Evolutionary conservation across 164 flowering plant genomes (phyloP), one percentile per base, ranked within the genome.

Genomic region (Berberis vulgaris): DNA sequence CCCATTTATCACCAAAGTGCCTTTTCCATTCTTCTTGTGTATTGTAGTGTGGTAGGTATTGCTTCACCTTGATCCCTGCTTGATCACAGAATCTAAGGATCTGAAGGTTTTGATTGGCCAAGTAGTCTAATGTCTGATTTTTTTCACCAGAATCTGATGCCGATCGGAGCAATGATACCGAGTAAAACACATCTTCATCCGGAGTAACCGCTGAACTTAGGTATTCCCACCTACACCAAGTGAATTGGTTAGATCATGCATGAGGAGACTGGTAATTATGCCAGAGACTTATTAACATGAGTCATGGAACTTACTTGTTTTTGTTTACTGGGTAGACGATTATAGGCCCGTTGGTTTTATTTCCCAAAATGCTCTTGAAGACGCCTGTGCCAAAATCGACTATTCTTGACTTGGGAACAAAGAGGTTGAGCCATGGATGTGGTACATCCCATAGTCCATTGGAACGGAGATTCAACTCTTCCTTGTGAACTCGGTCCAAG

Each of bases 341-440:
- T 12, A 91, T 87, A 52, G 97, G 97, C 26, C 97, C 97, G 60
- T 91, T 89, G 0, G 95, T 86, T 64, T 87, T 94, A 45, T 86
- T 84, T 5, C 87, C 90, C 79, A 94, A 71, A 69, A 94, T 89
- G 65, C 93, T 90, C 88, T 86, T 86, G 80, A 94, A 91, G 10
- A 94, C 96, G 0, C 94, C 96, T 55, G 71, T 66, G 58, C 87
- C 89, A 71, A 94, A 94, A 58, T 86, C 96, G 1, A 66, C 77
- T 43, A 94, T 89, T 61, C 79, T 83, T 41, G 96, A 87, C 69
- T 80, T 87, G 40, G 99, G 99, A 47, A 94, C 82, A 60, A 94
- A 89, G 10, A 94, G 87, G 75, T 91, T 94, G 49, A 94, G 91
- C 99, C 99, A 94, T 1, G 99, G 97, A 71, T 91, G 99, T 0